A percentile compares a stretch with the other conserved stretches of the same genome.
phyloP scores from a whole-genome alignment of 768 basidiomycete species.

The Tylopilus sp. region DNA sequence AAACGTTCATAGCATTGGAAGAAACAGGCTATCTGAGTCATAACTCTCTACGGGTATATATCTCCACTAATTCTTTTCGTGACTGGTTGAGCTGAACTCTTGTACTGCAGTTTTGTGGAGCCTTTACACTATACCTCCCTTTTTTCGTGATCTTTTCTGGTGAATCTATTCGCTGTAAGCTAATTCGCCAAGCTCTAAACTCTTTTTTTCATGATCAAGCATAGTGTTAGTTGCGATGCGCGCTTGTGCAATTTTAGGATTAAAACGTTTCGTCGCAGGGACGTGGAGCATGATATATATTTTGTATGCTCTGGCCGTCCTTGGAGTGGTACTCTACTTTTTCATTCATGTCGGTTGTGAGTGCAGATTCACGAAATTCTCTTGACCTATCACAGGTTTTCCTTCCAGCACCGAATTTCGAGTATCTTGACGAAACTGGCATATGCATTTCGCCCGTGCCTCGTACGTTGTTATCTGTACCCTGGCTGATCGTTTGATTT shows the following conservation, averaged over 20 bases:
- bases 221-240: slow-evolving; percentile 25
- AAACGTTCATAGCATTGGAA: slow-evolving; percentile 19
- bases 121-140: background rate
- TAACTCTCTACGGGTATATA: slow-evolving; percentile 14
- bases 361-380: background rate
- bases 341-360: background rate
- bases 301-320: slow-evolving; percentile 1
- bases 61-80: background rate
- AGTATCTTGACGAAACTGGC: slow-evolving; percentile 8
- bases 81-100: background rate
- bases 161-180: slow-evolving; percentile 25
- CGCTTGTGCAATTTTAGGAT: slow-evolving; percentile 23
- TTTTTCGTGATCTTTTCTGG: slow-evolving; percentile 10
- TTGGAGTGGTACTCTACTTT: background rate
- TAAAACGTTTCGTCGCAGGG: background rate
- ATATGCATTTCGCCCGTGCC: slow-evolving; percentile 8
- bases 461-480: slow-evolving; percentile 15
- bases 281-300: slow-evolving; percentile 5
- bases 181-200: background rate
- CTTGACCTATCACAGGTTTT: background rate
- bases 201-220: background rate
- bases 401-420: background rate
- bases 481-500: background rate
- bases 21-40: slow-evolving; percentile 20
- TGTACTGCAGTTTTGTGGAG: slow-evolving; percentile 16